Percentiles rank a stretch among this genome's conserved stretches.
phyloP scores from a whole-genome alignment of 805 yeast genomes.

The Teunomyces pallodes region DNA sequence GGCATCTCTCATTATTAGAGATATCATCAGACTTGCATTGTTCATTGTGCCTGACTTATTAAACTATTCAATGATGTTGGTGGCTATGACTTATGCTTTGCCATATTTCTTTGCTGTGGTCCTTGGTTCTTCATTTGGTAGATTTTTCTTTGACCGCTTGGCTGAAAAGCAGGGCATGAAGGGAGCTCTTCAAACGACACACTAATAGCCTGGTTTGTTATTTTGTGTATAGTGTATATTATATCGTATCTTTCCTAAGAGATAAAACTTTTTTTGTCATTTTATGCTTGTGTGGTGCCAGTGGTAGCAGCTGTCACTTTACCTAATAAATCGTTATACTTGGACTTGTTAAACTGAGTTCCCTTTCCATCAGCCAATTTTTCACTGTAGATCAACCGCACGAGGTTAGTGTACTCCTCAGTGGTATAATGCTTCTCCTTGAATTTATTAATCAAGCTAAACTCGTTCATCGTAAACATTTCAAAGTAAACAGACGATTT shows the following conservation, averaged over 20 bases:
- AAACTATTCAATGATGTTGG: slow-evolving; percentile 74
- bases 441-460: slow-evolving; percentile 41
- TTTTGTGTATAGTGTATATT: not conserved
- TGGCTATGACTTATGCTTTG: slow-evolving; percentile 67
- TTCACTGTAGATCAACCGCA: slow-evolving; percentile 51
- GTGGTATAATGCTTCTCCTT: slow-evolving; percentile 32
- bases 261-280: not conserved
- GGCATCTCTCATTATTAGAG: slow-evolving; percentile 39
- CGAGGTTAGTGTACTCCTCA: slow-evolving; percentile 49
- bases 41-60: slow-evolving; percentile 63
- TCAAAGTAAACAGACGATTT: slow-evolving; percentile 56
- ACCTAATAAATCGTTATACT: slow-evolving; percentile 30
- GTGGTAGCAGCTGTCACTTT: not conserved
- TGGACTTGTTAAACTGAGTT: slow-evolving; percentile 35
- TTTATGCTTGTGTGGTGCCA: not conserved
- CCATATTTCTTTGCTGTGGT: slow-evolving; percentile 73
- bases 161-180: slow-evolving; percentile 38
- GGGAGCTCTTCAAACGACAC: slow-evolving; percentile 12
- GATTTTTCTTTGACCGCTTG: slow-evolving; percentile 64
- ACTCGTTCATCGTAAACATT: slow-evolving; percentile 49
- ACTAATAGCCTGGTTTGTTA: slow-evolving; percentile 1
- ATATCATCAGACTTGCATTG: slow-evolving; percentile 52
- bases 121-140: slow-evolving; percentile 67
- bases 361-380: slow-evolving; percentile 40
- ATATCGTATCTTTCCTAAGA: not conserved